Conservation (phyloP, 495 filamentous ascomycete species). For the Massariosphaeria phaeospora region DNA sequence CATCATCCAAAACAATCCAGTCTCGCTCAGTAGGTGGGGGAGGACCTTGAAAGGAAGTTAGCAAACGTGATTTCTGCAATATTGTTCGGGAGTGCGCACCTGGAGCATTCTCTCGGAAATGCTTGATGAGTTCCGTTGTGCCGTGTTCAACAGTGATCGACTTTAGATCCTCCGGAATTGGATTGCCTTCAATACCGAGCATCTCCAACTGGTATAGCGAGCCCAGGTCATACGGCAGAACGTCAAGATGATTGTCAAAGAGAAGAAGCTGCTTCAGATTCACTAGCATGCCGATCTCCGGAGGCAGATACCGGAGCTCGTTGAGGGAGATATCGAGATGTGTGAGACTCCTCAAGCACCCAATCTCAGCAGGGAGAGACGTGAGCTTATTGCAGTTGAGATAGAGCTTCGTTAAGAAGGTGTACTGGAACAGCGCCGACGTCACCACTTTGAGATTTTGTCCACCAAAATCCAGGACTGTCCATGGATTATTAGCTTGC, state of each 20-base stretch:
- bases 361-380: slow-evolving; percentile 68
- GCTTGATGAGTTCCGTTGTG: slow-evolving; percentile 75
- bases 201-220: slow-evolving; percentile 80
- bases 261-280: slow-evolving; percentile 72
- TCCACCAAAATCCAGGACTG: slow-evolving; percentile 85
- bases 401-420: slow-evolving; percentile 82
- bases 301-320: slow-evolving; percentile 72
- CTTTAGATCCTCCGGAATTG: slow-evolving; percentile 65
- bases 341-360: slow-evolving; percentile 68
- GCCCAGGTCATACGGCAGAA: slow-evolving; percentile 79
- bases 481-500: slow-evolving; percentile 73
- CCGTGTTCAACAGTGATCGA: slow-evolving; percentile 76
- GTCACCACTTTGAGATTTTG: slow-evolving; percentile 83
- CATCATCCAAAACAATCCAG: slow-evolving; percentile 64
- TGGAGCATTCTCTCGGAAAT: slow-evolving; percentile 74
- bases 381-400: slow-evolving; percentile 86
- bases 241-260: slow-evolving; percentile 82
- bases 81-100: slow-evolving; percentile 48
- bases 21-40: slow-evolving; percentile 70
- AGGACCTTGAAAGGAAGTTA: slow-evolving; percentile 49
- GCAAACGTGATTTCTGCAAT: slow-evolving; percentile 24
- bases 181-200: slow-evolving; percentile 89
- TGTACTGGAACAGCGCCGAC: slow-evolving; percentile 68
- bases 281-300: slow-evolving; percentile 93
- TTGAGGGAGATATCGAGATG: slow-evolving; percentile 87